Evolutionary conservation across 2,329 filamentous ascomycete genomes (phyloP).

Genomic region (Verticillium longisporum): DNA sequence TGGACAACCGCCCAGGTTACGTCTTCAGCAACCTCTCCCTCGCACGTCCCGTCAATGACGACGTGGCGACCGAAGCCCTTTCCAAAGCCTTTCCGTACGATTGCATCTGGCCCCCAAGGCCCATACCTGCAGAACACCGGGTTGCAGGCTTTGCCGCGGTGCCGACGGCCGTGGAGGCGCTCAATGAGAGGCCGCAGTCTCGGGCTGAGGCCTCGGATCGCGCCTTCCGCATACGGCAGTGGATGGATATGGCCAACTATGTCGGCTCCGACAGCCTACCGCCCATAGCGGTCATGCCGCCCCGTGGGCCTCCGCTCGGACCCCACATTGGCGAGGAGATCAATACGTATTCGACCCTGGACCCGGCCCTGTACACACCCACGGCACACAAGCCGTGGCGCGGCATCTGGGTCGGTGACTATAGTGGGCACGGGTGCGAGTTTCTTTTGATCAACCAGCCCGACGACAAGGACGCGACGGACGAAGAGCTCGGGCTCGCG

Average conservation of each 20-base stretch:
- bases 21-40: slow-evolving; percentile 65
- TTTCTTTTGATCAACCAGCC: slow-evolving; percentile 79
- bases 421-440: slow-evolving; percentile 80
- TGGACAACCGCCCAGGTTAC: slow-evolving; percentile 35
- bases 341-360: slow-evolving; percentile 64
- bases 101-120: slow-evolving; percentile 69
- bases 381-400: slow-evolving; percentile 75
- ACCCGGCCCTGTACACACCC: slow-evolving; percentile 70
- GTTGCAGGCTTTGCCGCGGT: slow-evolving; percentile 27
- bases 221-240: slow-evolving; percentile 68
- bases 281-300: not conserved
- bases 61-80: slow-evolving; percentile 24
- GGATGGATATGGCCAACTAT: slow-evolving; percentile 56
- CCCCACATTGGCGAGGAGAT: slow-evolving; percentile 45
- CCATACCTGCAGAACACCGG: slow-evolving; percentile 57
- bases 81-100: slow-evolving; percentile 33
- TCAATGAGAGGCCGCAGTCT: slow-evolving; percentile 33
- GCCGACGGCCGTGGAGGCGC: slow-evolving; percentile 13
- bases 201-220: slow-evolving; percentile 58
- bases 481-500: slow-evolving; percentile 32
- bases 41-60: slow-evolving; percentile 40
- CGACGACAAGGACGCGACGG: slow-evolving; percentile 48
- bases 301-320: slow-evolving; percentile 1
- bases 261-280: not conserved
- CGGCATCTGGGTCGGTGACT: slow-evolving; percentile 90